Evolutionary conservation across 169 alveolate species (phyloP).

Genomic region (Plasmodium sp.): DNA sequence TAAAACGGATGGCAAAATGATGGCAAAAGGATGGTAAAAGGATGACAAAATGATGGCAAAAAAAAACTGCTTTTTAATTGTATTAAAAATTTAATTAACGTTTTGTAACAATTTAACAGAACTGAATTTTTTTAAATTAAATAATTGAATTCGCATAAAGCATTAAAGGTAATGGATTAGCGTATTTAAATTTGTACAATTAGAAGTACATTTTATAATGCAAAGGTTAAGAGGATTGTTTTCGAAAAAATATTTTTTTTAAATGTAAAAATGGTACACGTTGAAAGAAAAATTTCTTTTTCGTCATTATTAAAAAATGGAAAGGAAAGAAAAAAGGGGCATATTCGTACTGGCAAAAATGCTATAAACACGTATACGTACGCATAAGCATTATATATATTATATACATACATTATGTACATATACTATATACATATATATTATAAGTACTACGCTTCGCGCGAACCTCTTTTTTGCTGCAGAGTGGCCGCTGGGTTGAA

Average conservation of each 20-base stretch:
- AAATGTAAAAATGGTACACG: background rate
- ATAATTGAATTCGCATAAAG: background rate
- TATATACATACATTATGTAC: no score
- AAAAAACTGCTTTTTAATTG: background rate
- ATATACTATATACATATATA: no score
- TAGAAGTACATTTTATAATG: background rate
- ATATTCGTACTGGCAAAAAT: background rate
- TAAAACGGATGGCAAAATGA: no score
- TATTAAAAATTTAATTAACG: background rate
- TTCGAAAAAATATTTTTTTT: no score
- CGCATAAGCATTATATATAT: background rate
- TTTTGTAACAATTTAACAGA: background rate
- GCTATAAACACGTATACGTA: background rate
- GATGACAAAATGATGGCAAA: background rate
- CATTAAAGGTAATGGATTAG: background rate
- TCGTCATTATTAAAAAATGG: background rate
- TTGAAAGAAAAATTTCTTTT: background rate
- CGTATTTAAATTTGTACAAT: background rate
- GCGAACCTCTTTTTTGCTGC: background rate
- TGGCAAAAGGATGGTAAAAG: no score
- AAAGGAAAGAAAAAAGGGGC: background rate
- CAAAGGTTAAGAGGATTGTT: background rate
- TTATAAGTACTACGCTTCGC: background rate
- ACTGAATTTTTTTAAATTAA: background rate
- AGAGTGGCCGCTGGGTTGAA: background rate